Conservation (phyloP, 2,329 filamentous ascomycete genomes). For the Calonectria pauciramosa region DNA sequence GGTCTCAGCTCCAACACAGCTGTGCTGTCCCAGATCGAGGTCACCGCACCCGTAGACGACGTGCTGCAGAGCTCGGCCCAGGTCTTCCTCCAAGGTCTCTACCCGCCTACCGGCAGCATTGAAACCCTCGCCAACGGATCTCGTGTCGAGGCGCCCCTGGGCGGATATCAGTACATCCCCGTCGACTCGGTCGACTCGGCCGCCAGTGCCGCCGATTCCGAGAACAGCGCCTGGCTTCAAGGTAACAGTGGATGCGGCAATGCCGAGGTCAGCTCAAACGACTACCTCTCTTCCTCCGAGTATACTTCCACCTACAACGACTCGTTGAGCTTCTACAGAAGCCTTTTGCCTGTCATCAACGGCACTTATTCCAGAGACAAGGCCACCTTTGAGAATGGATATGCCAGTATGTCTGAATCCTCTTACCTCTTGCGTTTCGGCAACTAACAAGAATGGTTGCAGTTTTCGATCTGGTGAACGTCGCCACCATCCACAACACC, state of each 20-base stretch:
- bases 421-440: slow-evolving; percentile 57
- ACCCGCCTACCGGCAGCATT: slow-evolving; percentile 77
- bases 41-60: slow-evolving; percentile 79
- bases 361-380: slow-evolving; percentile 60
- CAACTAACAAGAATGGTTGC: neutral
- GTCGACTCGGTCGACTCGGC: slow-evolving; percentile 72
- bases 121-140: slow-evolving; percentile 81
- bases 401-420: slow-evolving; percentile 70
- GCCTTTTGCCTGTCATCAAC: slow-evolving; percentile 68
- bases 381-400: slow-evolving; percentile 71
- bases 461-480: slow-evolving; percentile 74
- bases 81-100: slow-evolving; percentile 87
- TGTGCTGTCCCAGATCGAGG: slow-evolving; percentile 77
- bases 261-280: slow-evolving; percentile 67
- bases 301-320: slow-evolving; percentile 60
- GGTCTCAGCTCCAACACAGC: slow-evolving; percentile 77
- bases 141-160: slow-evolving; percentile 75
- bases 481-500: slow-evolving; percentile 71
- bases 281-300: slow-evolving; percentile 64
- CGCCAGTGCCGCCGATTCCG: slow-evolving; percentile 67
- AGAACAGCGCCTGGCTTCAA: slow-evolving; percentile 71
- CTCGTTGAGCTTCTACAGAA: slow-evolving; percentile 72
- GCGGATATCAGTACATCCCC: slow-evolving; percentile 88
- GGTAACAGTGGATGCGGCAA: slow-evolving; percentile 69
- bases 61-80: slow-evolving; percentile 86